Conservation (phyloP, 768 basidiomycete genomes). For the Suillus placidus region DNA sequence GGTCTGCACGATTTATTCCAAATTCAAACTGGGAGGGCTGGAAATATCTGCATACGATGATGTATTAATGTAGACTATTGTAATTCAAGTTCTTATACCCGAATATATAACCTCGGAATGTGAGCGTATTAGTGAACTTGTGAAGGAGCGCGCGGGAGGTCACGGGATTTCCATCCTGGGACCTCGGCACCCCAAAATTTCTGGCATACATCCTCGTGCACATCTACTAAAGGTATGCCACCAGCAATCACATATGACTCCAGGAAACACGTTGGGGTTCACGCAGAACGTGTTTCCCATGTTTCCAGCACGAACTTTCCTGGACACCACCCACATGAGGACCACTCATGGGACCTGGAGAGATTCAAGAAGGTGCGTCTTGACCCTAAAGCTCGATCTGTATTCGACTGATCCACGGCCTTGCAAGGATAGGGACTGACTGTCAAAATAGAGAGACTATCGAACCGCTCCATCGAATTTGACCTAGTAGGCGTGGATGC, state of each 20-base stretch:
- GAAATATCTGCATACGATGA: not conserved
- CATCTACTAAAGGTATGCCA: not conserved
- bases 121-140: not conserved
- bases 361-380: slow-evolving; percentile 73
- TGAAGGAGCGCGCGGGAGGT: too few relatives aligned
- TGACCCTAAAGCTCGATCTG: slow-evolving; percentile 1
- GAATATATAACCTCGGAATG: not conserved
- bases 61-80: not conserved
- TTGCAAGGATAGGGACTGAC: slow-evolving; percentile 61
- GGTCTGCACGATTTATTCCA: not conserved
- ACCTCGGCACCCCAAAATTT: not conserved
- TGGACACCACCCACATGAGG: slow-evolving; percentile 83
- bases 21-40: not conserved
- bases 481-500: slow-evolving; percentile 96
- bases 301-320: slow-evolving; percentile 92
- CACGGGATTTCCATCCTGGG: not conserved
- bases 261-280: slow-evolving; percentile 64
- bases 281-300: slow-evolving; percentile 71
- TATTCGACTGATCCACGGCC: slow-evolving; percentile 14
- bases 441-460: slow-evolving; percentile 77
- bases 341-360: slow-evolving; percentile 79
- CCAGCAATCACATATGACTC: slow-evolving; percentile 35
- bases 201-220: not conserved
- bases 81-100: not conserved
- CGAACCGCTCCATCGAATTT: slow-evolving; percentile 86